Percentiles rank a stretch among this genome's conserved stretches.
Evolutionary conservation across 73 alveolate genomes (phyloP).

Genomic region (Paramecium bursaria): DNA sequence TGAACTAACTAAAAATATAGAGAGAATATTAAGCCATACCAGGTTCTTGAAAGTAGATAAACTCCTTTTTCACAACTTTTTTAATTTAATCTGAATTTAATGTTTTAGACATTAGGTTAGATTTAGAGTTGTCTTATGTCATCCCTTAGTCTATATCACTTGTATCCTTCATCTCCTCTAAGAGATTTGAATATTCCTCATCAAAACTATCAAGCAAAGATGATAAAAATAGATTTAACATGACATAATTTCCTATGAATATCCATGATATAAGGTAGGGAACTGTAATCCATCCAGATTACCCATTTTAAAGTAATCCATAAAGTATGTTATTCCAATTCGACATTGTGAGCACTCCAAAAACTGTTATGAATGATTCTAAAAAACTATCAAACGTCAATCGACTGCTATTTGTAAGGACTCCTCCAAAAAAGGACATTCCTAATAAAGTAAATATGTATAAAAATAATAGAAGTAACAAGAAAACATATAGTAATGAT

Average conservation of each 20-base stretch:
- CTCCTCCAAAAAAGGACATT: conserved; percentile 94
- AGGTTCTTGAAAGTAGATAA: conserved; percentile 80
- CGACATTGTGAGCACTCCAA: conserved; percentile 82
- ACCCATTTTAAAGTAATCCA: conserved; percentile 63
- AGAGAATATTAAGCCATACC: conserved; percentile 87
- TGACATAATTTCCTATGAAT: conserved; percentile 93
- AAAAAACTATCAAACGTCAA: conserved; percentile 79
- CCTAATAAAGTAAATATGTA: conserved; percentile 86
- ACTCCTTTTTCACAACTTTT: not conserved
- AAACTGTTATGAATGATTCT: conserved; percentile 78
- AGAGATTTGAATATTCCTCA: conserved; percentile 56
- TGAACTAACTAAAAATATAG: conserved; percentile 82
- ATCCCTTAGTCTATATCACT: not conserved
- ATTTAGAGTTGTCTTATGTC: not conserved
- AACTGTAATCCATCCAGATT: conserved; percentile 71
- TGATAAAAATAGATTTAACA: conserved; percentile 94
- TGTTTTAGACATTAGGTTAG: conserved; percentile 20
- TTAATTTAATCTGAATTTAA: not conserved
- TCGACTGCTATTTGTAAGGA: conserved; percentile 63
- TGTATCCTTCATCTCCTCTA: conserved; percentile 16
- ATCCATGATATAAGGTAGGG: conserved; percentile 91
- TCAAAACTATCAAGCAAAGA: conserved; percentile 87
- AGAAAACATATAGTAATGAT: conserved; percentile 75
- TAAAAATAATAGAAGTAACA: conserved; percentile 77
- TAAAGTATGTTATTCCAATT: conserved; percentile 83